Evolutionary conservation across 1,284 basidiomycete genomes (phyloP), one percentile per base, ranked within the genome.

Genomic region (Phaffia rhodozyma): DNA sequence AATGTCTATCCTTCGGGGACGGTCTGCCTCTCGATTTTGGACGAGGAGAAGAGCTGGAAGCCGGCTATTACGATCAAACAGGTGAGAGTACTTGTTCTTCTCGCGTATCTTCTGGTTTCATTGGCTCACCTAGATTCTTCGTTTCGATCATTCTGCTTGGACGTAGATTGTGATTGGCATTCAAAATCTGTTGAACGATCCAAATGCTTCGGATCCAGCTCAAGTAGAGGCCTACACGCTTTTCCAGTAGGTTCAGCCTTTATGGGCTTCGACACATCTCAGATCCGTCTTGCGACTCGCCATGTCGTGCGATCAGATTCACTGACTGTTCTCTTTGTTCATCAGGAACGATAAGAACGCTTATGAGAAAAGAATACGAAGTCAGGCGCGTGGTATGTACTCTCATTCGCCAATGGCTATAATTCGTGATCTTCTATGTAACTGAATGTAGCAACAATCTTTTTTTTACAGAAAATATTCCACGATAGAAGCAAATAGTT

Each of bases 11-110:
- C 96, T 0, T 97, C 92, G 21, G 96, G 96, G 30, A 99, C 96
- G 25, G 93, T 98, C 59, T 99, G 96, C 75, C 81, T 98, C 27
- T 97, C 92, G 20, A 99, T 99, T 73, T 78, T 99, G 50, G 94
- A 98, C 74, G 96, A 99, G 75, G 96, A 99, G 77, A 98, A 98
- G 77, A 87, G 86, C 5, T 99, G 96, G 96, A 97, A 97, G 75
- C 92, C 96, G 13, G 89, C 92, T 1, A 97, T 99, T 71, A 98
- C 93, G 1, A 91, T 99, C 78, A 99, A 98, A 76, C 93, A 97
- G 82, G 92, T 89, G 50, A 55, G 82, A 72, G 7, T 54, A 50
- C 1, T 54, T 5, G 43, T 32, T 34, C 18, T 32, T 13, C 18
- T 47, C 51, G 16, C 30, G 29, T 6, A 16, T n/a, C 55, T 38